phyloP scores from a whole-genome alignment of 164 flowering plant species.

The Dillenia suffruticosa region DNA sequence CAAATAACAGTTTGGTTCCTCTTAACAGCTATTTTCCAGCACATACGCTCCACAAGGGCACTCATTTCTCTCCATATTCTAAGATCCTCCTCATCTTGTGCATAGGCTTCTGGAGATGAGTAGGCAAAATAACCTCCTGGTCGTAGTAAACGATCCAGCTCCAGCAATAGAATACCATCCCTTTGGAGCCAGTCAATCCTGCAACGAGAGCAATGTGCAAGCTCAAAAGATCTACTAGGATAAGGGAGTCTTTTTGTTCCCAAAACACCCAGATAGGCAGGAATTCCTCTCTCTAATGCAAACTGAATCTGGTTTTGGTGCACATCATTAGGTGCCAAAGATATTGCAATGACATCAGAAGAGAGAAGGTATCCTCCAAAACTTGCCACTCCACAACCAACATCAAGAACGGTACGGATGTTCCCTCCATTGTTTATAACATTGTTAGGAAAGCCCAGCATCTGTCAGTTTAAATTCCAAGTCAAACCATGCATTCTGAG shows the following conservation, averaged over 20 bases:
- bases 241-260: conserved; percentile 52
- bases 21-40: conserved; percentile 83
- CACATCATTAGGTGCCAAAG: conserved; percentile 92
- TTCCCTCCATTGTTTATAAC: conserved; percentile 68
- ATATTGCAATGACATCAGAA: conserved; percentile 71
- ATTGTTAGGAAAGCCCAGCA: conserved; percentile 70
- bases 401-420: conserved; percentile 79
- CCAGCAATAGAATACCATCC: conserved; percentile 87
- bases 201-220: conserved; percentile 52
- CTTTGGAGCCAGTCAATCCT: conserved; percentile 68
- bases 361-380: conserved; percentile 83
- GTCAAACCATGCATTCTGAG: conserved; percentile 4
- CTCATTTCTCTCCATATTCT: conserved; percentile 88
- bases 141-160: conserved; percentile 81
- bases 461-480: conserved; percentile 39
- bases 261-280: conserved; percentile 52
- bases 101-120: conserved; percentile 96
- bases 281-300: conserved; percentile 90
- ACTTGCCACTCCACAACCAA: conserved; percentile 69
- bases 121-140: conserved; percentile 97
- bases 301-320: conserved; percentile 94
- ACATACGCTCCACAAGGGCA: conserved; percentile 86
- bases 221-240: conserved; percentile 52
- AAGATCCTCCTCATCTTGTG: conserved; percentile 86
- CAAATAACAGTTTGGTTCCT: conserved; percentile 86